A percentile compares a stretch with the other conserved stretches of the same genome.
Evolutionary conservation across 2,329 filamentous ascomycete genomes (phyloP).

Genomic region (Exserohilum rostratum): DNA sequence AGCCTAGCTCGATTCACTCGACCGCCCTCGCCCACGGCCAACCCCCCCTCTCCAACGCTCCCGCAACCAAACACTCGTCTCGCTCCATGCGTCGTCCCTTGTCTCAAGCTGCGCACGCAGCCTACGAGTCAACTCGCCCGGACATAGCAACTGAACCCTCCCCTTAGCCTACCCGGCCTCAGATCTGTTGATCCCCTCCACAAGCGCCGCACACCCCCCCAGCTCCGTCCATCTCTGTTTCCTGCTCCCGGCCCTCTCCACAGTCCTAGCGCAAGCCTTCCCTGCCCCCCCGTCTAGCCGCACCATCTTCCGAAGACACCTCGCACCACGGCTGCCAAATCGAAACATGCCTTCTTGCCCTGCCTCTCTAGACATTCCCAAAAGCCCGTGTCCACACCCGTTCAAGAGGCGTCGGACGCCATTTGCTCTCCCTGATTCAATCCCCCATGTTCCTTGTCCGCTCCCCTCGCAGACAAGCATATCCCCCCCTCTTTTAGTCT

Average conservation of each 20-base stretch:
- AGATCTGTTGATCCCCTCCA: constrained; percentile 32
- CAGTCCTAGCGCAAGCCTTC: constrained; percentile 41
- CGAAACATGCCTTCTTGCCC: constrained; percentile 38
- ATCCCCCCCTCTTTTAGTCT: constrained; percentile 30
- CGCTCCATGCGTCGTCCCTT: constrained; percentile 8
- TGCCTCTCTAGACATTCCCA: constrained; percentile 27
- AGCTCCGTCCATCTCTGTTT: constrained; percentile 32
- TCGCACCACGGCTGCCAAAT: constrained; percentile 38
- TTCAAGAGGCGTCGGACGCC: constrained; percentile 34
- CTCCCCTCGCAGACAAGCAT: constrained; percentile 21
- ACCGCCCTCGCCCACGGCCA: constrained; percentile 7
- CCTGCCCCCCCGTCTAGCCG: constrained; percentile 29
- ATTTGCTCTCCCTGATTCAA: constrained; percentile 36
- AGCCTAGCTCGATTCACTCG: constrained; percentile 14
- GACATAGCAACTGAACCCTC: constrained; percentile 28
- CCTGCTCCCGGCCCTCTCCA: constrained; percentile 32
- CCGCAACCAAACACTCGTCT: constrained; percentile 11
- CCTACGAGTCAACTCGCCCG: constrained; percentile 19
- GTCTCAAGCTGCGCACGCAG: constrained; percentile 7
- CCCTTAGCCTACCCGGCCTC: constrained; percentile 22
- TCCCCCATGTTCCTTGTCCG: constrained; percentile 26
- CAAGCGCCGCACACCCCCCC: constrained; percentile 23
- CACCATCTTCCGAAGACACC: constrained; percentile 29
- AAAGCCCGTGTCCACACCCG: constrained; percentile 31
- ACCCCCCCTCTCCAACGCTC: constrained; percentile 13